Evolutionary conservation across 2,329 filamentous ascomycete genomes (phyloP).

Genomic region (Didymellaceae sp.): DNA sequence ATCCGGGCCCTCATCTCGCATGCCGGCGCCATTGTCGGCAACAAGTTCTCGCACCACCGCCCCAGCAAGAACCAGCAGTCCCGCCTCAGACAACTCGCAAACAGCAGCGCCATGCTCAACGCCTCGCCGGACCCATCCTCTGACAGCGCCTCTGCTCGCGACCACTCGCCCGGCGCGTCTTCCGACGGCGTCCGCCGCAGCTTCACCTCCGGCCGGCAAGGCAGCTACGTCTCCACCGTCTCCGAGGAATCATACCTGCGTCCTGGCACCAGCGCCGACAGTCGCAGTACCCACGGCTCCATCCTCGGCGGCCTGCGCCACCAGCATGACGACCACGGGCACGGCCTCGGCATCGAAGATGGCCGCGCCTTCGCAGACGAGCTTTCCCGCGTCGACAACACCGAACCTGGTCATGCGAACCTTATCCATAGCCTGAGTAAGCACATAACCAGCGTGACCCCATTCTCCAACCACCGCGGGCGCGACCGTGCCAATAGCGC

Average conservation of each 20-base stretch:
- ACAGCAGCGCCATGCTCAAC: slow-evolving; percentile 69
- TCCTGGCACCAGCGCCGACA: slow-evolving; percentile 24
- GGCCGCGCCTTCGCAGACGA: slow-evolving; percentile 47
- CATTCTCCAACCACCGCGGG: slow-evolving; percentile 30
- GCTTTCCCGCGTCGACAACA: slow-evolving; percentile 43
- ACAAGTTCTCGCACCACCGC: slow-evolving; percentile 91
- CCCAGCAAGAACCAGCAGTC: slow-evolving; percentile 80
- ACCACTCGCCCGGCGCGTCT: slow-evolving; percentile 41
- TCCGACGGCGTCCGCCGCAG: slow-evolving; percentile 36
- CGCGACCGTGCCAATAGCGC: slow-evolving; percentile 22
- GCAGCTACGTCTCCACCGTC: slow-evolving; percentile 38
- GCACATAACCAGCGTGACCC: slow-evolving; percentile 42
- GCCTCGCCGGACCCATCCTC: slow-evolving; percentile 43
- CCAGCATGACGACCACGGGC: slow-evolving; percentile 16
- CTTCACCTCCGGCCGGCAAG: slow-evolving; percentile 42
- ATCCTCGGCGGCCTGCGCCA: slow-evolving; percentile 31
- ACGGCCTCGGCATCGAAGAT: slow-evolving; percentile 34
- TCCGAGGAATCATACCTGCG: slow-evolving; percentile 38
- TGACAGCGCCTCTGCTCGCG: slow-evolving; percentile 40
- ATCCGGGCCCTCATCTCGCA: slow-evolving; percentile 94
- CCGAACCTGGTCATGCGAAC: slow-evolving; percentile 43
- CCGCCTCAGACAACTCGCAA: slow-evolving; percentile 83
- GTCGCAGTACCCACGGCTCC: slow-evolving; percentile 31
- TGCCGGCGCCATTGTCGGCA: slow-evolving; percentile 93
- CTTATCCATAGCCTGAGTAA: slow-evolving; percentile 43